Conservation (phyloP, 495 filamentous ascomycete species). For the Penicillium chermesinum region DNA sequence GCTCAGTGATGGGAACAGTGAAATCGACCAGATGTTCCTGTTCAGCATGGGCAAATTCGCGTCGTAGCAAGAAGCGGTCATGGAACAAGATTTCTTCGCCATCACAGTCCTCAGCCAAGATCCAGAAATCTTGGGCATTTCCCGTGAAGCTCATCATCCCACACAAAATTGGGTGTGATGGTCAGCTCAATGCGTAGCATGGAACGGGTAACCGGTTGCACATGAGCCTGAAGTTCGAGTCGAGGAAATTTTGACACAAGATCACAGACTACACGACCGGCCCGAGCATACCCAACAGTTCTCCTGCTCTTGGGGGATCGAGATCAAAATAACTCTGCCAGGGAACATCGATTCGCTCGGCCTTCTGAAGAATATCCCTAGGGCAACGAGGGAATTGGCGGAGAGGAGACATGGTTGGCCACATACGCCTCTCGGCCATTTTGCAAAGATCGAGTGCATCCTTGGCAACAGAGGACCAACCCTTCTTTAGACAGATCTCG, state of each 20-base stretch:
- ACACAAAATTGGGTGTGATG: conserved; percentile 92
- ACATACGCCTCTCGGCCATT: conserved; percentile 99
- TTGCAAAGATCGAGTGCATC: conserved; percentile 93
- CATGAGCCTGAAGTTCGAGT: conserved; percentile 84
- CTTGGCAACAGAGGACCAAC: conserved; percentile 91
- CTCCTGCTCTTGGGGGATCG: conserved; percentile 94
- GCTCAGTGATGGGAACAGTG: conserved; percentile 92
- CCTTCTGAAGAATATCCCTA: conserved; percentile 81
- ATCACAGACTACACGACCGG: conserved; percentile 77
- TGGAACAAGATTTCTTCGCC: conserved; percentile 95
- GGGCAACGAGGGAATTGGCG: conserved; percentile 83
- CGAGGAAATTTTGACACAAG: conserved; percentile 90
- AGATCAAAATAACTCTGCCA: conserved; percentile 94
- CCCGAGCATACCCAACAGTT: conserved; percentile 86
- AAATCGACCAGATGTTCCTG: conserved; percentile 98
- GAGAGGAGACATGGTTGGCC: conserved; percentile 95
- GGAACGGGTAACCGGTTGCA: conserved; percentile 90
- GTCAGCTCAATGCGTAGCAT: conserved; percentile 93
- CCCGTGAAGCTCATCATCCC: conserved; percentile 89
- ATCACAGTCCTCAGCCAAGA: conserved; percentile 94
- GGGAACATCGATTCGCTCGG: conserved; percentile 89
- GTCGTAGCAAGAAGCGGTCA: conserved; percentile 87
- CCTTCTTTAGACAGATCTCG: conserved; percentile 92
- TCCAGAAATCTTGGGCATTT: conserved; percentile 90
- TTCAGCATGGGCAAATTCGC: conserved; percentile 73